phyloP scores from a whole-genome alignment of 768 basidiomycete species.

The Pilatotrama ljubarskyi region DNA sequence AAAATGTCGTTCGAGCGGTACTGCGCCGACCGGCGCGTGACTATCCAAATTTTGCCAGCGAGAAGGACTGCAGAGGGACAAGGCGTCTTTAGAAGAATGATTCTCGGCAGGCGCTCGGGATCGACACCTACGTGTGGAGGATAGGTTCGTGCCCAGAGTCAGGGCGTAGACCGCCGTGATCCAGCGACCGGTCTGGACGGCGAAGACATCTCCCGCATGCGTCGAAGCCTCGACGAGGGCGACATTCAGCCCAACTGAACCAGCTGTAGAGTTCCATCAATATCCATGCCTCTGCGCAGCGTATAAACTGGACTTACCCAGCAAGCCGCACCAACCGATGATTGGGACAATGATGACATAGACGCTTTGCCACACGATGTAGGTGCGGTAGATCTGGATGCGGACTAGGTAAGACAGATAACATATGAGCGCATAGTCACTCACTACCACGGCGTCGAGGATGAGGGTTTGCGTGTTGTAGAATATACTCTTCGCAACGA shows the following conservation, averaged over 20 bases:
- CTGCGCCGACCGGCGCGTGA: conserved; percentile 26
- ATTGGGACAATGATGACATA: conserved; percentile 30
- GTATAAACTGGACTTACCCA: conserved; percentile 21
- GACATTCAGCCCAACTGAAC: conserved; percentile 21
- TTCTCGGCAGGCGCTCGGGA: neutral
- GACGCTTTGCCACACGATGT: conserved; percentile 35
- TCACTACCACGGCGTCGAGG: conserved; percentile 27
- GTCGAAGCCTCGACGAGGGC: conserved; percentile 21
- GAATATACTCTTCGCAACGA: conserved; percentile 4
- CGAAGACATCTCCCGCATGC: conserved; percentile 29
- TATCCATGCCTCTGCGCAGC: neutral
- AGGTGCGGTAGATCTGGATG: conserved; percentile 23
- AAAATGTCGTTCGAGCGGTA: conserved; percentile 20
- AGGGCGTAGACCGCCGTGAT: conserved; percentile 35
- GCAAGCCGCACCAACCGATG: conserved; percentile 33
- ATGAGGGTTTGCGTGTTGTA: conserved; percentile 12
- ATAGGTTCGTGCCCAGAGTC: conserved; percentile 36
- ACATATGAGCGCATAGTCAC: neutral
- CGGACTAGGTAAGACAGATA: neutral
- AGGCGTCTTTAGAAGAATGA: neutral
- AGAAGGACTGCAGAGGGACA: conserved; percentile 26
- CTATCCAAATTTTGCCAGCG: conserved; percentile 34
- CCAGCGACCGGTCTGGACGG: conserved; percentile 31
- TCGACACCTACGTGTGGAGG: conserved; percentile 31
- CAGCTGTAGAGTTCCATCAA: conserved; percentile 17